Evolutionary conservation across 1,284 basidiomycete species (phyloP).

Genomic region (Irpex rosettiformis): DNA sequence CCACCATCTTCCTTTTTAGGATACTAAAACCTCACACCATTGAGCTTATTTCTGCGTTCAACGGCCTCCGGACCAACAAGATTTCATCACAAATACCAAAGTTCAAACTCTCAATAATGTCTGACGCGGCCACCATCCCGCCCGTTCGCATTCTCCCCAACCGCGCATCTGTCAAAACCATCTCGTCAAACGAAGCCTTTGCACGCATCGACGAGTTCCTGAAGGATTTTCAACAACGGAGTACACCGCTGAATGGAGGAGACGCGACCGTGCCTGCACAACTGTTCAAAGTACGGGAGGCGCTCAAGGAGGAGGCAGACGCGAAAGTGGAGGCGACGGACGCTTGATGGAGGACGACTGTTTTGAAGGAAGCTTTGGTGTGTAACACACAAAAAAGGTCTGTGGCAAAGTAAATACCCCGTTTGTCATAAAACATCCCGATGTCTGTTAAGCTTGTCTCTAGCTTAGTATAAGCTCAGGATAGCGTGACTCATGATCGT

Average conservation of each 20-base stretch:
- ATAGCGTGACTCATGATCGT: neutral
- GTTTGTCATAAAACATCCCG: too few species aligned
- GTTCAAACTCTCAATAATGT: slow-evolving; percentile 1
- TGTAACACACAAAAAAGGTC: neutral
- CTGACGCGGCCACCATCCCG: slow-evolving; percentile 28
- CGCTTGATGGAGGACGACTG: neutral
- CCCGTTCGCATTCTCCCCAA: slow-evolving; percentile 28
- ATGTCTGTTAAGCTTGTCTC: neutral
- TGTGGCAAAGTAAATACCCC: neutral
- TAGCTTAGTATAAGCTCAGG: neutral
- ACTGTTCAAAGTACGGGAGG: slow-evolving; percentile 30
- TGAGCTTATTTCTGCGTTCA: neutral
- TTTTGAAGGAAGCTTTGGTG: neutral
- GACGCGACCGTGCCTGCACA: slow-evolving; percentile 33
- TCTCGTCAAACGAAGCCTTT: slow-evolving; percentile 26
- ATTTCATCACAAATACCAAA: neutral
- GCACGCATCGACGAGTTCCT: slow-evolving; percentile 29
- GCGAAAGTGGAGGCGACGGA: neutral
- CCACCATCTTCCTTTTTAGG: neutral
- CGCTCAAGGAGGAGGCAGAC: slow-evolving; percentile 26
- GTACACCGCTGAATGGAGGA: slow-evolving; percentile 27
- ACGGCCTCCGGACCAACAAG: too few species aligned
- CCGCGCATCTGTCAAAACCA: slow-evolving; percentile 13
- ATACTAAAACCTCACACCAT: slow-evolving; percentile 7
- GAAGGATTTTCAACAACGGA: slow-evolving; percentile 28